Evolutionary conservation across 305 asterid species (phyloP).

Genomic region (Fraxinus paxiana): DNA sequence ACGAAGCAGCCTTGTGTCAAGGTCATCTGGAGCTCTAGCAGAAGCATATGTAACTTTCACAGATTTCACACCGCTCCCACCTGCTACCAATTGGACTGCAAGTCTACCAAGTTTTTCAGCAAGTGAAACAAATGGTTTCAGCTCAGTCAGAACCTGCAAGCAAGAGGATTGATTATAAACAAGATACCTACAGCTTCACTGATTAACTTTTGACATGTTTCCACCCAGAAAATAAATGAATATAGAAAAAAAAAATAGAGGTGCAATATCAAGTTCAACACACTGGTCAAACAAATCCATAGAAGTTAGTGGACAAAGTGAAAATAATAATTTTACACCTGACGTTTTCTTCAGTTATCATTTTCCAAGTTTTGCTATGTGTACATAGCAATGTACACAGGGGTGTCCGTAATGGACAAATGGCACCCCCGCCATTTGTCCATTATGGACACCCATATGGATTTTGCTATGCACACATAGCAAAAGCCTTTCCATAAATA

Average conservation of each 20-base stretch:
- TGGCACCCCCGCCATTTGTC: too few species aligned
- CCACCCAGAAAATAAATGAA: background rate
- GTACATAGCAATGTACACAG: too few species aligned
- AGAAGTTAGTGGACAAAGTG: background rate
- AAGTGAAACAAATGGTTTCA: constrained; percentile 71
- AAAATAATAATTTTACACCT: background rate
- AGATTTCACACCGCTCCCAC: constrained; percentile 74
- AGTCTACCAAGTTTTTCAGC: constrained; percentile 93
- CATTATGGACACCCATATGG: too few species aligned
- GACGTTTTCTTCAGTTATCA: background rate
- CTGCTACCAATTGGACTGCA: constrained; percentile 86
- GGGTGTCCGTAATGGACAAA: too few species aligned
- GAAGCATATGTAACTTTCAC: constrained; percentile 78
- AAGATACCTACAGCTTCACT: background rate
- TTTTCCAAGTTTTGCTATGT: background rate
- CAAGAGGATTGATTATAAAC: background rate
- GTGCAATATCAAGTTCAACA: constrained; percentile 2
- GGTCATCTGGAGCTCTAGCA: constrained; percentile 81
- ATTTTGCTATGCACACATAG: too few species aligned
- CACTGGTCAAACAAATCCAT: background rate
- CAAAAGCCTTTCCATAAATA: background rate
- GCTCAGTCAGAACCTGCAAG: constrained; percentile 71
- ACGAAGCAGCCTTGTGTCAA: constrained; percentile 79
- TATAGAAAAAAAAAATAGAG: background rate
- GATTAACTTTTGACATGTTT: background rate